Conservation (phyloP, 129 eudicot species). For the Heracleum sosnowskyi region DNA sequence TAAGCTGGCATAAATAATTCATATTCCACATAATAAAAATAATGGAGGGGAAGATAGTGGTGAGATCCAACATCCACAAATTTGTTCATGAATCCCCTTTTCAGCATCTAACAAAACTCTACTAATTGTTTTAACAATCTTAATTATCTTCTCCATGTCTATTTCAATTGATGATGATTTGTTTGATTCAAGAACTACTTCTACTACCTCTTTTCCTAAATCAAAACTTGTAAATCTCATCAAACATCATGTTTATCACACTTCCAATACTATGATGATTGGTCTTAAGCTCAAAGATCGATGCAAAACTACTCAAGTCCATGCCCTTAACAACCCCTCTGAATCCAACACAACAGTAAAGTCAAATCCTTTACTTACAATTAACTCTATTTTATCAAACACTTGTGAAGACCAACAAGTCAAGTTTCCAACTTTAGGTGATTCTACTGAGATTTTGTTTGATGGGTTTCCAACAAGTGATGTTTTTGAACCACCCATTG, state of each 20-base stretch:
- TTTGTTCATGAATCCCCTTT: slow-evolving; percentile 8
- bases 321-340: slow-evolving; percentile 32
- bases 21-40: slow-evolving; percentile 3
- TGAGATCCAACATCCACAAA: slow-evolving; percentile 25
- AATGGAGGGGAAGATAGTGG: not conserved
- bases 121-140: not conserved
- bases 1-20: slow-evolving; percentile 4
- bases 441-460: slow-evolving; percentile 20
- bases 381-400: slow-evolving; percentile 41
- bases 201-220: not conserved
- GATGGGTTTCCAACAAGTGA: slow-evolving; percentile 41
- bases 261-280: slow-evolving; percentile 31
- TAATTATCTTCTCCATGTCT: slow-evolving; percentile 26
- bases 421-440: slow-evolving; percentile 3
- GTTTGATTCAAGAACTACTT: slow-evolving; percentile 21
- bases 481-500: slow-evolving; percentile 40
- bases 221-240: slow-evolving; percentile 36
- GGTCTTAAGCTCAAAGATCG: slow-evolving; percentile 53
- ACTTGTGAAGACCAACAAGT: slow-evolving; percentile 14
- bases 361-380: slow-evolving; percentile 15
- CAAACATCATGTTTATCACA: slow-evolving; percentile 25
- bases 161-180: slow-evolving; percentile 27
- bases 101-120: not conserved
- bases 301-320: slow-evolving; percentile 57
- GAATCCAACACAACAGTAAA: slow-evolving; percentile 7